Conservation (phyloP, 257 asterid species). For the Petunia axillaris region DNA sequence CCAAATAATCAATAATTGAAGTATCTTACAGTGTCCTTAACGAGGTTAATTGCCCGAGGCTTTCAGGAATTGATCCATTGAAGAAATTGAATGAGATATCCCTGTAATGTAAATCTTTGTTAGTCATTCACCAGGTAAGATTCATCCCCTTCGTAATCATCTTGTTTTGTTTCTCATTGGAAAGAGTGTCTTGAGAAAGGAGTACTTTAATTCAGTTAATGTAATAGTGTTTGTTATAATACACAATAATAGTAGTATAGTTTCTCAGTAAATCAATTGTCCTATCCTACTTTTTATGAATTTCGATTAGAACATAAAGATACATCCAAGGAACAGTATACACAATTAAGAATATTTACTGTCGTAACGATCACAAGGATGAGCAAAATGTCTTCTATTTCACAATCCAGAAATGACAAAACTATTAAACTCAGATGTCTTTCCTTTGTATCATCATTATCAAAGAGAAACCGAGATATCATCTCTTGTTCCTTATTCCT, state of each 20-base stretch:
- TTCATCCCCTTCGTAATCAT: slow-evolving; percentile 13
- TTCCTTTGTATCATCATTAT: background rate
- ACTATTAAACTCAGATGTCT: background rate
- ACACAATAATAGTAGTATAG: background rate
- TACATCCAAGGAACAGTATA: background rate
- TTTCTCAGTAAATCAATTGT: background rate
- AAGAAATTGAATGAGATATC: slow-evolving; percentile 87
- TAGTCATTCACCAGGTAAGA: slow-evolving; percentile 26
- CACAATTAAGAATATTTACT: background rate
- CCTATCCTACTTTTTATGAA: background rate
- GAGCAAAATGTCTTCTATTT: slow-evolving; percentile 10
- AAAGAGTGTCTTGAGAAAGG: slow-evolving; percentile 28
- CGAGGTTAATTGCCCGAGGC: slow-evolving; percentile 76
- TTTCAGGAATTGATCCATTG: slow-evolving; percentile 92
- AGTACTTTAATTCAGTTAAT: slow-evolving; percentile 23
- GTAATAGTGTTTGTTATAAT: slow-evolving; percentile 25
- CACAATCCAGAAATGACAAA: background rate
- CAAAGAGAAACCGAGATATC: background rate
- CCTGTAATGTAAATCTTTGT: slow-evolving; percentile 52
- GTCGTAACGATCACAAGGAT: background rate
- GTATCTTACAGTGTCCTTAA: slow-evolving; percentile 72
- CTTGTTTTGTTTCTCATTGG: slow-evolving; percentile 9
- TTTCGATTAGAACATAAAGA: background rate
- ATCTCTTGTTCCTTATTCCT: background rate
- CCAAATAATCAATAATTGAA: slow-evolving; percentile 26